Evolutionary conservation across 2,329 filamentous ascomycete species (phyloP).

Genomic region (Lachnellula subtilissima): DNA sequence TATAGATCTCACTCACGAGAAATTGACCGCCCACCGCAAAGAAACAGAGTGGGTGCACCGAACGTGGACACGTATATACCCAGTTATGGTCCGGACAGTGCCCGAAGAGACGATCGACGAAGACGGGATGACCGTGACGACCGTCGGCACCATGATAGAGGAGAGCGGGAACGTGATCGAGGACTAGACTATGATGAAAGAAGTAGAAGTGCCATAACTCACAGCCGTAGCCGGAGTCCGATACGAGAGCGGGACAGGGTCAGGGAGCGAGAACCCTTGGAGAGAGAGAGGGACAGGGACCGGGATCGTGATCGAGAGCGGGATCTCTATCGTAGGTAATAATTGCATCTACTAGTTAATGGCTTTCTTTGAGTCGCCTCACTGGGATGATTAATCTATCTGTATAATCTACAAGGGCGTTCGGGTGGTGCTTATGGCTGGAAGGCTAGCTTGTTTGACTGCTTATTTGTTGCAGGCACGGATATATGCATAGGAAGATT

Average conservation of each 20-base stretch:
- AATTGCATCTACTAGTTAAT: background rate
- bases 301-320: constrained; percentile 1
- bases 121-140: constrained; percentile 31
- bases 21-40: constrained; percentile 23
- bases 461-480: too few species aligned
- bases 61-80: constrained; percentile 48
- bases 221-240: constrained; percentile 43
- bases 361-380: too few species aligned
- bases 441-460: background rate
- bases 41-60: constrained; percentile 20
- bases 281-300: constrained; percentile 13
- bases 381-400: too few species aligned
- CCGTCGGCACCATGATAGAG: constrained; percentile 26
- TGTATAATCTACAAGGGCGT: too few species aligned
- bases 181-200: constrained; percentile 33
- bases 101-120: constrained; percentile 33
- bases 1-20: constrained; percentile 39
- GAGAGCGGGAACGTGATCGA: constrained; percentile 34
- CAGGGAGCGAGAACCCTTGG: constrained; percentile 32
- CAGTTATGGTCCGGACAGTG: constrained; percentile 38
- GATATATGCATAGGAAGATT: too few species aligned
- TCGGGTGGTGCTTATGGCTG: background rate
- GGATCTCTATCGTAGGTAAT: constrained; percentile 22
- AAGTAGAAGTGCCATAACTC: constrained; percentile 32
- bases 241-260: constrained; percentile 35